Conservation (phyloP, 352 stramenopile species). For the Blastocystis sp. region DNA sequence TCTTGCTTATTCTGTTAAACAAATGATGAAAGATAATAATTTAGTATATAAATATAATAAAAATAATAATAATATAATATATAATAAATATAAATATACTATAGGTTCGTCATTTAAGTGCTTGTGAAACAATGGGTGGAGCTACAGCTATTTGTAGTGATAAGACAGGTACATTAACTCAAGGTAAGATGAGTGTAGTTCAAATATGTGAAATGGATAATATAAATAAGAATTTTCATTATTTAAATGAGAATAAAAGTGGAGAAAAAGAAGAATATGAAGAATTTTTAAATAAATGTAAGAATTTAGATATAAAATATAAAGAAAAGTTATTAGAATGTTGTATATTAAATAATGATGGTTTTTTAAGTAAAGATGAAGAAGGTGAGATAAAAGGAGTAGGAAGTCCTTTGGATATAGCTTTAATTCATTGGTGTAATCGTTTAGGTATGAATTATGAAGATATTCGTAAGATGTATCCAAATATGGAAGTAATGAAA, state of each 20-base stretch:
- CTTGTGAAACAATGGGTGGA: conserved; percentile 91
- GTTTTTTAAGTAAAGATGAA: conserved; percentile 2
- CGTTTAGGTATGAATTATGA: neutral
- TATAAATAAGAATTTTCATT: conserved; percentile 44
- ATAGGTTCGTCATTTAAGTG: conserved; percentile 75
- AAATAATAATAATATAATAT: no score
- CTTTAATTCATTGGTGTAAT: neutral
- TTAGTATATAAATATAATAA: no score
- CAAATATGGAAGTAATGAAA: conserved; percentile 10
- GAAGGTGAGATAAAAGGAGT: conserved; percentile 7
- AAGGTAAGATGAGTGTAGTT: conserved; percentile 91
- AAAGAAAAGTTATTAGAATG: neutral
- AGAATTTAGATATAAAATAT: neutral
- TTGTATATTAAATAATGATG: conserved; percentile 22
- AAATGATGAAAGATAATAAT: conserved; percentile 94
- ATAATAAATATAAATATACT: no score
- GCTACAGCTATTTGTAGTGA: conserved; percentile 91
- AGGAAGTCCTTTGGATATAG: conserved; percentile 7
- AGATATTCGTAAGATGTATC: conserved; percentile 3
- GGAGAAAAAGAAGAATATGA: conserved; percentile 13
- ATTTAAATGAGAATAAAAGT: conserved; percentile 22
- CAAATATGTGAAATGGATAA: conserved; percentile 61
- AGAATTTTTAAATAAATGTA: conserved; percentile 10
- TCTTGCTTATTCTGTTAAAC: conserved; percentile 78
- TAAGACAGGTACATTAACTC: conserved; percentile 82